Conservation (phyloP, 495 filamentous ascomycete species). For the Aspergillus sclerotiicarbonarius region DNA sequence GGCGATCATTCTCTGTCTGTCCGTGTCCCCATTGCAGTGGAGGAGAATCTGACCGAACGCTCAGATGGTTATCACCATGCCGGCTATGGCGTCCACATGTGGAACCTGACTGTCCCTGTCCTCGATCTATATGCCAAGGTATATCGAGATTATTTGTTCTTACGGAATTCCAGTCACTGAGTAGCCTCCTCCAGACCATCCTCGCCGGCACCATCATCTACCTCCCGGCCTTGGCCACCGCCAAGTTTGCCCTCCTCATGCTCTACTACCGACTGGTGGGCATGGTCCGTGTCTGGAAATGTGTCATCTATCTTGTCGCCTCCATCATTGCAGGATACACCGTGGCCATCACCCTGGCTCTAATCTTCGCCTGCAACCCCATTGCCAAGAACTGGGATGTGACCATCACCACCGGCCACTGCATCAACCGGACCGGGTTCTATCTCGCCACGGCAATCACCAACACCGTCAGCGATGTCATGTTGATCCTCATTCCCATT, state of each 20-base stretch:
- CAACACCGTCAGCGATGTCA: conserved; percentile 40
- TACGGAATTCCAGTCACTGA: not conserved
- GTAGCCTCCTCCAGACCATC: conserved; percentile 13
- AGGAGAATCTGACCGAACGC: not conserved
- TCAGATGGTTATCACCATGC: conserved; percentile 15
- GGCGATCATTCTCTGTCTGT: conserved; percentile 22
- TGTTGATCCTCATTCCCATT: conserved; percentile 35
- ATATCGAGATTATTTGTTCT: not conserved
- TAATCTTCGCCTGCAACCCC: conserved; percentile 42
- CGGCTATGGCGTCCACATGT: conserved; percentile 10
- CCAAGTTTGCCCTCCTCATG: conserved; percentile 30
- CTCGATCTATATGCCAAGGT: conserved; percentile 9
- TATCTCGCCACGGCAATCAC: conserved; percentile 38
- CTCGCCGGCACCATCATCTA: conserved; percentile 29
- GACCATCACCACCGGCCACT: conserved; percentile 24
- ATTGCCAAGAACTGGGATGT: conserved; percentile 34
- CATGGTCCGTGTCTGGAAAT: conserved; percentile 15
- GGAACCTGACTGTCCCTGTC: conserved; percentile 4
- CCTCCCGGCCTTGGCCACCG: conserved; percentile 33
- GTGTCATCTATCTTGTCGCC: conserved; percentile 18
- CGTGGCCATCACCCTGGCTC: conserved; percentile 26
- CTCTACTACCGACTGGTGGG: conserved; percentile 31
- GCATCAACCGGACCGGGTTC: conserved; percentile 29
- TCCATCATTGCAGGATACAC: conserved; percentile 29
- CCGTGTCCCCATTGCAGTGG: too few species aligned